A percentile compares a stretch with the other conserved stretches of the same genome.
phyloP scores from a whole-genome alignment of 2,329 filamentous ascomycete species.

The Ascochyta clinopodiicola region DNA sequence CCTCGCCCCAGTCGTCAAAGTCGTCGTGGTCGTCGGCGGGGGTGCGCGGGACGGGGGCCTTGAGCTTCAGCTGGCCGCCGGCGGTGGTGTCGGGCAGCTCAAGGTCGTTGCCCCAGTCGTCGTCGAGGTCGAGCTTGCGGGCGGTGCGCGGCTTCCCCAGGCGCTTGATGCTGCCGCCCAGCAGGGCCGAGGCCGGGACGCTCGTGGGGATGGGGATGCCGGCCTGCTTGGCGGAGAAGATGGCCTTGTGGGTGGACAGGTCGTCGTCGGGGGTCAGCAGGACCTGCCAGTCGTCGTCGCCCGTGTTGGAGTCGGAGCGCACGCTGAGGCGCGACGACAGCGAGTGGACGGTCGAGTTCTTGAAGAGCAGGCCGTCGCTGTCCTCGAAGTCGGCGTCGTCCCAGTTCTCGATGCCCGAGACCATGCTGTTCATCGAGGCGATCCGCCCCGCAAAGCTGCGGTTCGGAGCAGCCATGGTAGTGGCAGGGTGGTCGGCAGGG shows the following conservation, averaged over 20 bases:
- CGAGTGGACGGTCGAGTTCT: conserved; percentile 74
- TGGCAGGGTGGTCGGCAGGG: conserved; percentile 31
- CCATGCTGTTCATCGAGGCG: conserved; percentile 60
- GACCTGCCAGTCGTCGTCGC: conserved; percentile 88
- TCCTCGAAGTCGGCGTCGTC: conserved; percentile 58
- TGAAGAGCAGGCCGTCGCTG: conserved; percentile 69
- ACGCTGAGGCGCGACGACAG: conserved; percentile 84
- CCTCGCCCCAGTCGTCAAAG: conserved; percentile 90
- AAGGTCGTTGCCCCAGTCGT: conserved; percentile 60
- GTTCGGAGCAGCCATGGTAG: conserved; percentile 42
- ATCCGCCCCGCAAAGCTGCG: conserved; percentile 50
- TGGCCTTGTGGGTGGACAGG: conserved; percentile 80
- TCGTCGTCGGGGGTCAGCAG: conserved; percentile 86
- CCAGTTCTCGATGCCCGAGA: conserved; percentile 71
- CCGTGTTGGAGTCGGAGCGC: conserved; percentile 76
- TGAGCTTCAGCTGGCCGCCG: conserved; percentile 49
- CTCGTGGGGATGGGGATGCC: conserved; percentile 90
- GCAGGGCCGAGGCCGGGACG: conserved; percentile 84
- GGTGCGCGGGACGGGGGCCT: conserved; percentile 54
- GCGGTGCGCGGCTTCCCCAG: conserved; percentile 66
- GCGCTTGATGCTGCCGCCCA: conserved; percentile 92
- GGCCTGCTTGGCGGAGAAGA: conserved; percentile 77
- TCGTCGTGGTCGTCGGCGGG: conserved; percentile 72
- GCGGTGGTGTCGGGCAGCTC: conserved; percentile 50
- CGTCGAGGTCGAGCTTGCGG: conserved; percentile 54